phyloP scores from a whole-genome alignment of 306 rosid genomes.

The Fragaria nilgerrensis region DNA sequence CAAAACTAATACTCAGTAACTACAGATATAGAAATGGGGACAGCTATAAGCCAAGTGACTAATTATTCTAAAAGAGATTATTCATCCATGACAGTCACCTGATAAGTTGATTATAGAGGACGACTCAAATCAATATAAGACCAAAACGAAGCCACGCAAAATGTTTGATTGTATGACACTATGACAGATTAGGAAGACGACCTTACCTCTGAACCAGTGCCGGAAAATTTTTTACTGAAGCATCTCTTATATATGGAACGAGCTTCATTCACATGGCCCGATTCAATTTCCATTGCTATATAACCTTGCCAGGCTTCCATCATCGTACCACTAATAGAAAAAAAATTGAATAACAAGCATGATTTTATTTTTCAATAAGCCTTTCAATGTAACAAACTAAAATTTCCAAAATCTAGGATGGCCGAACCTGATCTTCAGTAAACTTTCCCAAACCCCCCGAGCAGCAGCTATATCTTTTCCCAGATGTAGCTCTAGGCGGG shows the following conservation, averaged over 20 bases:
- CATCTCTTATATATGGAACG: slow-evolving; percentile 84
- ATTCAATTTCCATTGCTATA: slow-evolving; percentile 75
- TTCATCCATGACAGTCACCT: neutral
- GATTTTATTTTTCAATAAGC: neutral
- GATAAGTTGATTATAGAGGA: neutral
- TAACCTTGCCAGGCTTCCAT: slow-evolving; percentile 82
- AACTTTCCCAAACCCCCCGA: slow-evolving; percentile 89
- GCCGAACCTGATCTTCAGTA: slow-evolving; percentile 75
- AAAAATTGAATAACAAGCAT: slow-evolving; percentile 1
- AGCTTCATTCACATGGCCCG: slow-evolving; percentile 66
- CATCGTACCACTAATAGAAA: slow-evolving; percentile 63
- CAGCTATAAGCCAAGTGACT: neutral
- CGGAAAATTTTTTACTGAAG: slow-evolving; percentile 70
- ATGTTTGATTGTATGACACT: neutral
- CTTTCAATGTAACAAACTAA: neutral
- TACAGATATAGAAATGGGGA: neutral
- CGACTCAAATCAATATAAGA: neutral
- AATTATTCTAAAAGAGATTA: neutral
- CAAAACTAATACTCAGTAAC: neutral
- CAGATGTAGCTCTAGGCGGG: slow-evolving; percentile 62
- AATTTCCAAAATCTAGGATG: slow-evolving; percentile 11
- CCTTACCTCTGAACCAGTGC: slow-evolving; percentile 87
- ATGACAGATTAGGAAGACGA: slow-evolving; percentile 11
- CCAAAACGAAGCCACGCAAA: neutral
- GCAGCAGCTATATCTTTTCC: slow-evolving; percentile 68